Evolutionary conservation across 192 early-diverging fungal genomes (phyloP), one percentile per base, ranked within the genome.

Genomic region (Allomyces arbusculus): DNA sequence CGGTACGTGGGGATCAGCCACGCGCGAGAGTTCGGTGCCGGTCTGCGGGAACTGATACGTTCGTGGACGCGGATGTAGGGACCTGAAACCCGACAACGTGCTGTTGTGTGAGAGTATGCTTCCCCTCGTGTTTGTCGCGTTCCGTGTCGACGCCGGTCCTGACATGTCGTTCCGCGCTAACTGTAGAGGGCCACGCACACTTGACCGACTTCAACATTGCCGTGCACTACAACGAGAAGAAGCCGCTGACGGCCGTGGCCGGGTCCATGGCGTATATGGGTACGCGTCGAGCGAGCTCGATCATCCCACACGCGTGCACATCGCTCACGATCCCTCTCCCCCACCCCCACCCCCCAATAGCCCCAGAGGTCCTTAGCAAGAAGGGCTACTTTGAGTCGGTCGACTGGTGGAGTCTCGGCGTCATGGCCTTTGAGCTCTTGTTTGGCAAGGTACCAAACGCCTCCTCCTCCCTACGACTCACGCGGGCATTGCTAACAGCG

Each of bases 151-250:
- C 33, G 8, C 33, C 5, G 33, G 0, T 40, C 33, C 33, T 40
- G 33, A 40, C 33, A 7, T 7, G 33, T 40, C 33, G 7, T 28
- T 8, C 24, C 28, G 11, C 12, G 20, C 23, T 1, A n/a, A 26
- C 26, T 8, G 43, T 20, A 11, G 65, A 28, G 22, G 94, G 94
- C 14, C 92, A 97, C 73, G 89, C 85, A 16, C 88, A 89, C 66
- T 71, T 97, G 72, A 91, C 90, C 28, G 95, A 97, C 73, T 97
- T 97, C 69, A 97, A 97, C 75, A 92, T 97, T 73, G 93, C 93
- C 11, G 88, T 87, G 16, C 79, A 85, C 55, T 77, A 73, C 24
- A 68, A 67, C 23, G 84, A 85, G 22, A 84, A 81, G 62, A 79
- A 80, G 19, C 74, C 66, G 55, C 74, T 95, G 68, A 89, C 83